Evolutionary conservation across 345 rosid species (phyloP), one percentile per base, ranked within the genome.

Genomic region (Nasturtium officinale): DNA sequence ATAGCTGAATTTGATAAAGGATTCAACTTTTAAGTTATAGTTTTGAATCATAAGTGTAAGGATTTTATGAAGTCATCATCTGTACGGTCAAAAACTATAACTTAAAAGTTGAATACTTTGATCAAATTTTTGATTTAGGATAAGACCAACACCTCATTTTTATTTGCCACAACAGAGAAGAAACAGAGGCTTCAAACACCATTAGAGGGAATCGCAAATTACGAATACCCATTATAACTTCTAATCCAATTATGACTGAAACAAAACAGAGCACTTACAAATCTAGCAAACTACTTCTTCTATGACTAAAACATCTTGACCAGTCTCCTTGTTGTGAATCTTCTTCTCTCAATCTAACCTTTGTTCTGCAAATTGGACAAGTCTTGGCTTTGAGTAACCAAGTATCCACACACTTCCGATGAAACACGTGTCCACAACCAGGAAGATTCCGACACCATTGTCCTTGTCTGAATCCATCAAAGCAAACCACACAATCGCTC

Each of bases 351-450:
- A 77, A 50, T 32, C 74, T 68, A 74, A 88, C 87, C 73, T 21
- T 73, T 3, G 82, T 69, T 70, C 98, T 79, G 72, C 97, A 94
- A 48, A 84, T 74, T 0, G 96, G 95, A 18, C 98, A 94, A 28
- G 88, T 80, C 9, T 87, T 65, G 35, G 86, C 85, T 80, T 86
- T 89, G 43, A 87, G 76, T 25, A 94, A 77, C 98, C 98, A 91
- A 61, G 79, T 45, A 51, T 94, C 97, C 35, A 91, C 89, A 77
- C 97, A 94, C 69, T 76, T 82, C 77, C 80, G 78, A 56, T 94
- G 98, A 43, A 91, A 91, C 10, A 90, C 64, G 63, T 94, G 99
- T 35, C 90, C 91, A 50, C 99, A 91, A 3, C 79, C 87, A 2
- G 42, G 76, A 38, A 94, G 87, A 21, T 53, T 77, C 74, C 97